These are phyloP conservation scores for Draba incana DNA, from an alignment of 345 rosid genomes.

Conservation along the genomic window DNA sequence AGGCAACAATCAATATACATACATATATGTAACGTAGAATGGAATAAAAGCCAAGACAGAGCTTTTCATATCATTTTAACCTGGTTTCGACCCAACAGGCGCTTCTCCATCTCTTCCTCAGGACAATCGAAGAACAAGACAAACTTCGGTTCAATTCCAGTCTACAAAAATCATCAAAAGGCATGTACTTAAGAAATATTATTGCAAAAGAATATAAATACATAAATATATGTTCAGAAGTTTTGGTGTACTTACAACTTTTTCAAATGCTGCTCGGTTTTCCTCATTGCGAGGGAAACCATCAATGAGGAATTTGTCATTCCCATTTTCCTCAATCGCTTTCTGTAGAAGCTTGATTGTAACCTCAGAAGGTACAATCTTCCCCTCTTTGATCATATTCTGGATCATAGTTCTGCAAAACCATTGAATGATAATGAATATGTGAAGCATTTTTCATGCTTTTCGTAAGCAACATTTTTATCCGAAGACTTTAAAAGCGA, in stretches of 20 bases:
- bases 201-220: not conserved
- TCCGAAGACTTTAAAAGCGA: not conserved
- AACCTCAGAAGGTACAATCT: slow-evolving; percentile 79
- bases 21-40: not conserved
- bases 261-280: slow-evolving; percentile 82
- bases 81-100: slow-evolving; percentile 74
- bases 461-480: not conserved
- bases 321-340: slow-evolving; percentile 61
- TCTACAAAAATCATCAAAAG: slow-evolving; percentile 40
- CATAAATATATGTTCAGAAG: not conserved
- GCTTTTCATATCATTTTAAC: slow-evolving; percentile 37
- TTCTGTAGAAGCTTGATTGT: slow-evolving; percentile 83
- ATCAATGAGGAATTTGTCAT: slow-evolving; percentile 76
- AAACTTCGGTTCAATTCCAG: slow-evolving; percentile 52
- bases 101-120: slow-evolving; percentile 70
- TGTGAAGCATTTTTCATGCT: not conserved
- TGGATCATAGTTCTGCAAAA: slow-evolving; percentile 58
- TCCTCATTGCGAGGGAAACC: slow-evolving; percentile 95
- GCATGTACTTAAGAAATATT: not conserved
- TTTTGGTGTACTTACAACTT: slow-evolving; percentile 52
- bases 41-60: slow-evolving; percentile 11
- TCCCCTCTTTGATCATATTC: slow-evolving; percentile 63
- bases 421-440: not conserved
- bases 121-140: slow-evolving; percentile 59
- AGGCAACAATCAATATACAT: slow-evolving; percentile 17